These are phyloP conservation scores for Cercospora citrullina DNA, from an alignment of 2,329 filamentous ascomycete genomes.

Conservation along the genomic window DNA sequence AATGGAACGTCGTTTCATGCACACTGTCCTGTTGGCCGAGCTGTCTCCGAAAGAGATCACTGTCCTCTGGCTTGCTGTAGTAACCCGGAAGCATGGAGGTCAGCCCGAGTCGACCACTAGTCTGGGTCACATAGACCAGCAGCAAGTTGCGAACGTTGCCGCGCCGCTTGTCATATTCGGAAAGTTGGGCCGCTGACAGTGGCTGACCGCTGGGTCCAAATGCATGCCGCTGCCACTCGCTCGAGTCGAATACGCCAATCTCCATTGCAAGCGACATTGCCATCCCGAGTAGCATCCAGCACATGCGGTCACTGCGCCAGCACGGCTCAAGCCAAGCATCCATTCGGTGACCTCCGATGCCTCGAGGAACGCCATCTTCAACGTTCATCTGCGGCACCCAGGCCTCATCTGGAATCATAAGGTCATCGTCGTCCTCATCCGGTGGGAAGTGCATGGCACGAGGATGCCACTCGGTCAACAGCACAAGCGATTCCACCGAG, in stretches of 20 bases:
- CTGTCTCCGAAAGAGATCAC: constrained; percentile 34
- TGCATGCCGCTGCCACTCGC: constrained; percentile 60
- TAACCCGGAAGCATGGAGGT: constrained; percentile 81
- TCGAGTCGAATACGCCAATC: constrained; percentile 90
- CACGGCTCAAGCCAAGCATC: constrained; percentile 96
- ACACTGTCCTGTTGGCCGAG: constrained; percentile 34
- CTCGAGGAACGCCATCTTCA: constrained; percentile 53
- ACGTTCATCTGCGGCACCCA: constrained; percentile 60
- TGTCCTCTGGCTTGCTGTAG: constrained; percentile 42
- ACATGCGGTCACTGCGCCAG: constrained; percentile 89
- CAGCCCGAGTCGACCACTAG: constrained; percentile 88
- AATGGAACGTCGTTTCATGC: constrained; percentile 67
- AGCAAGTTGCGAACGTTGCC: constrained; percentile 82
- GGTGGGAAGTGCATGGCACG: constrained; percentile 89
- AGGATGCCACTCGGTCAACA: constrained; percentile 96
- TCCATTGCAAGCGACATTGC: constrained; percentile 89
- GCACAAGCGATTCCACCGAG: constrained; percentile 89
- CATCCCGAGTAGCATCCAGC: constrained; percentile 94
- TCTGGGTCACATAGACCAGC: constrained; percentile 87
- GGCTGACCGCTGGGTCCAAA: constrained; percentile 44
- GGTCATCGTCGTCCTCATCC: constrained; percentile 64
- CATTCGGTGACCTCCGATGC: constrained; percentile 79
- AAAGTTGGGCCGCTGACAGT: constrained; percentile 59
- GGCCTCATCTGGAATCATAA: constrained; percentile 68
- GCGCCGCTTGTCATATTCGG: constrained; percentile 73